These are phyloP conservation scores for Urostyla sp. DNA, from an alignment of 73 alveolate species.

Conservation along the genomic window DNA sequence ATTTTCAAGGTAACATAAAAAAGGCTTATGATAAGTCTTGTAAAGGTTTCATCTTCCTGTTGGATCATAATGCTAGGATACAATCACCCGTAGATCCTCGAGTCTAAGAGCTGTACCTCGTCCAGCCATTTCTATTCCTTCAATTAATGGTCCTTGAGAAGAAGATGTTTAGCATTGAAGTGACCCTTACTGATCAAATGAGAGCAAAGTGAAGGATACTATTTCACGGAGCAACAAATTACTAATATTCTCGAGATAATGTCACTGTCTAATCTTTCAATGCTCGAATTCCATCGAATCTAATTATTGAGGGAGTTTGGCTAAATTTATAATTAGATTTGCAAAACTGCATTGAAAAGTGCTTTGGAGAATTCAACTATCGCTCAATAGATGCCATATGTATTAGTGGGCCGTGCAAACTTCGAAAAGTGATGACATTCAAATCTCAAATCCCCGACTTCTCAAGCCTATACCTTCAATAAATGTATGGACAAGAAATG, in stretches of 20 bases:
- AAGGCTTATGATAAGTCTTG: slow-evolving; percentile 66
- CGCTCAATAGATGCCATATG: slow-evolving; percentile 81
- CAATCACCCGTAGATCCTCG: slow-evolving; percentile 57
- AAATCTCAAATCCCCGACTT: slow-evolving; percentile 15
- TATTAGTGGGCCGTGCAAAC: slow-evolving; percentile 75
- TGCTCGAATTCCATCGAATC: slow-evolving; percentile 85
- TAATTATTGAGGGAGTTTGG: slow-evolving; percentile 83
- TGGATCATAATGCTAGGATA: slow-evolving; percentile 62
- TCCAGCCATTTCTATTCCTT: slow-evolving; percentile 80
- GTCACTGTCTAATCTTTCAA: slow-evolving; percentile 78
- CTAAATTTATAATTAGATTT: slow-evolving; percentile 81
- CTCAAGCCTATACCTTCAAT: background rate
- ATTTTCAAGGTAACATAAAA: slow-evolving; percentile 24
- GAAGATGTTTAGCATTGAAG: slow-evolving; percentile 77
- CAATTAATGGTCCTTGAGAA: slow-evolving; percentile 75
- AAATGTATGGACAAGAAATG: slow-evolving; percentile 16
- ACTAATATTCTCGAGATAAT: slow-evolving; percentile 49
- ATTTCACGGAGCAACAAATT: slow-evolving; percentile 73
- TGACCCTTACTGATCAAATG: slow-evolving; percentile 76
- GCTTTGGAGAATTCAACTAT: slow-evolving; percentile 78
- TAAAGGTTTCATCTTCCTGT: slow-evolving; percentile 57
- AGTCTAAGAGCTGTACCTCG: slow-evolving; percentile 62
- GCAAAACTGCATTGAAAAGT: slow-evolving; percentile 68
- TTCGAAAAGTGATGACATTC: slow-evolving; percentile 57
- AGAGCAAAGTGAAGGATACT: slow-evolving; percentile 81